Percentiles rank a stretch among this genome's conserved stretches.
Conservation (phyloP, 345 rosid species). For the Psidium friedrichsthalianum region DNA sequence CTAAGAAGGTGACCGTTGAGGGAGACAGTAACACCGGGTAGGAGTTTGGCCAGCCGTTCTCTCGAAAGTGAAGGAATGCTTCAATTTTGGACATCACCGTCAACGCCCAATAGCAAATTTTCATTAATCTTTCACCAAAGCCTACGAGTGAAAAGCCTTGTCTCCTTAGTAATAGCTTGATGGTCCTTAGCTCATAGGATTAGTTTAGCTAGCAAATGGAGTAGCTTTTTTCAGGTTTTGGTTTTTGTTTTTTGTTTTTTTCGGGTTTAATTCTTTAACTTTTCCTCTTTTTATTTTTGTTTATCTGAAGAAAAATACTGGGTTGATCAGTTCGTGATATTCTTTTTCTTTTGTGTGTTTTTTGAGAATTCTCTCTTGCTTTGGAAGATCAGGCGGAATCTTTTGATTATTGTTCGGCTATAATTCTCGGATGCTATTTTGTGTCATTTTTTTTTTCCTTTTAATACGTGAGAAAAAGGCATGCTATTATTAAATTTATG, state of each 20-base stretch:
- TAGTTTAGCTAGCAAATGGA: not conserved
- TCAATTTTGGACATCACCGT: conserved; percentile 53
- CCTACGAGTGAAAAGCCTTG: not conserved
- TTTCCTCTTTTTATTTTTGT: not conserved
- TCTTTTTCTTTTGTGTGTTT: not conserved
- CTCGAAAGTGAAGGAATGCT: conserved; percentile 81
- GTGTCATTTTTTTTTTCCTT: not conserved
- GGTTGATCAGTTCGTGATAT: not conserved
- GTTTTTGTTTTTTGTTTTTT: not conserved
- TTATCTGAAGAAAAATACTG: not conserved
- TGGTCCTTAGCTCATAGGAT: not conserved
- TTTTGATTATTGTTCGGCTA: not conserved
- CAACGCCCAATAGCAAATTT: not conserved
- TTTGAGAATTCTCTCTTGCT: not conserved
- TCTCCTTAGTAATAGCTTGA: not conserved
- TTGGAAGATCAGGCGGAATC: not conserved
- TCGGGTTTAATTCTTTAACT: not conserved
- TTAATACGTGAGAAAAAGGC: not conserved
- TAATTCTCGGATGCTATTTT: not conserved
- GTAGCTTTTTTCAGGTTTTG: not conserved
- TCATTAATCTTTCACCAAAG: not conserved
- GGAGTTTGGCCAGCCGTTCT: conserved; percentile 67
- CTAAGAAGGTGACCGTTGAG: conserved; percentile 80
- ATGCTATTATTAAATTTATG: not conserved
- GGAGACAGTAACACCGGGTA: conserved; percentile 77